Base-by-base conservation (phyloP, 805 yeast species). In the Lipomyces yamanashiensis region DNA sequence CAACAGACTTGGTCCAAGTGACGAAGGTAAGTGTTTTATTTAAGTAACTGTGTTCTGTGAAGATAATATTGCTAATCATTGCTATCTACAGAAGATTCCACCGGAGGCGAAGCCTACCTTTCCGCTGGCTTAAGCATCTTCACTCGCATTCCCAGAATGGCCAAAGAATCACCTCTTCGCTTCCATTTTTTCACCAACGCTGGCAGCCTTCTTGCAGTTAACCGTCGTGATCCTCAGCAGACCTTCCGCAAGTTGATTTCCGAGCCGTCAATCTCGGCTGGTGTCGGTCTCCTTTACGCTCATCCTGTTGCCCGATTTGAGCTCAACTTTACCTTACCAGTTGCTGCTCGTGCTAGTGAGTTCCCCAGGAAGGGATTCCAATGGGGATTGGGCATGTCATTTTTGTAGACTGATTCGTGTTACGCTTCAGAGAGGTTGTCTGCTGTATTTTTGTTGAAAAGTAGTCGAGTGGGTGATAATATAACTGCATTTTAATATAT, bases 231-330 rank as follows among this genome's bases (percentile, higher is more conserved):
- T 51, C 23, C 68, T 58, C 15, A 51, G 15, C 43, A 47, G 48
- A 67, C 74, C 3, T 2, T 78, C 8, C 60, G 67, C 7, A 70
- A 74, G 13, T 69, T 83, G 9, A 40, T 77, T 2, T 63, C 66
- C 8, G 74, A 77, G 47, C 87, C 86, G 34, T 82, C 87, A 0
- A 75, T 81, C 0, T 78, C 87, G 2, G 74, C 80, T n/a, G 89
- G 89, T 2, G 61, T 83, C 43, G 93, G 92, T 9, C 61, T 88
- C 3, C 77, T 84, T 5, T 85, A 86, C 67, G 81, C 82, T 55
- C 88, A 85, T 67, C 87, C 89, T 7, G 80, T 82, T 52, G 90
- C 91, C 0, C 77, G 89, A 58, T 85, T 88, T 70, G 90, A 88
- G 71, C 78, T 88, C 56, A 86, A 85, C 70, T 82, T 87, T 61